A percentile compares a stretch with the other conserved stretches of the same genome.
These are phyloP conservation scores for Sporisorium iseilematis-ciliati DNA, from an alignment of 1,284 basidiomycete species.

Conservation along the genomic window DNA sequence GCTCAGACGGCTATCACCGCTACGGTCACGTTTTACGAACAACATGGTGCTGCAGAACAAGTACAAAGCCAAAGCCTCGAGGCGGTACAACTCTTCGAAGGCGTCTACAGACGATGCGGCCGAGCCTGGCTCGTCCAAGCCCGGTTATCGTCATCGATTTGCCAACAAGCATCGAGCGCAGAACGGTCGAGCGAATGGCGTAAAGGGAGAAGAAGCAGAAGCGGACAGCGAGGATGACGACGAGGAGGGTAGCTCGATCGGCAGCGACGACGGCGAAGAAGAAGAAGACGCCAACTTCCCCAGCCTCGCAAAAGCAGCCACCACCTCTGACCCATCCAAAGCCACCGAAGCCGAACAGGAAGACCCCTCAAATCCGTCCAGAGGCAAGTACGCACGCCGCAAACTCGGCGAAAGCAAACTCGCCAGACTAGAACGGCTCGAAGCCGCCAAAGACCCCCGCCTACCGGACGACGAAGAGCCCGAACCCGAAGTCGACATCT, in stretches of 20 bases:
- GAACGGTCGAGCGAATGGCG: not conserved
- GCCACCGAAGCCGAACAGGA: conserved; percentile 7
- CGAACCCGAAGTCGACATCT: conserved; percentile 66
- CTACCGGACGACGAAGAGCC: conserved; percentile 52
- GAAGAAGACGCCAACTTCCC: conserved; percentile 41
- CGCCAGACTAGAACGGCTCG: conserved; percentile 49
- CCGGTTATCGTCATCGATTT: conserved; percentile 27
- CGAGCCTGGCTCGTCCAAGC: conserved; percentile 24
- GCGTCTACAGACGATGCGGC: conserved; percentile 13
- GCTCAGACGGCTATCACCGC: conserved; percentile 3
- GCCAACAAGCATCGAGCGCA: conserved; percentile 24
- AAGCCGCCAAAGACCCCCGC: conserved; percentile 47
- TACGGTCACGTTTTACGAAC: not conserved
- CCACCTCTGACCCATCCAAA: conserved; percentile 6
- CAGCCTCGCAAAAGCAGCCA: conserved; percentile 29
- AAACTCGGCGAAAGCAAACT: conserved; percentile 58
- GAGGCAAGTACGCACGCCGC: conserved; percentile 55
- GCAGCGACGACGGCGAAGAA: conserved; percentile 24
- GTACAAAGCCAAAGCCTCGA: conserved; percentile 67
- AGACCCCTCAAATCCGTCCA: conserved; percentile 23
- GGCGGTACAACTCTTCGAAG: conserved; percentile 54
- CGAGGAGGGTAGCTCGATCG: not conserved
- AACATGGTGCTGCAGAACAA: conserved; percentile 69
- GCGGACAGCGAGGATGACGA: conserved; percentile 11
- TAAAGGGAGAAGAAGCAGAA: conserved; percentile 11